Evolutionary conservation across 108 stramenopile genomes (phyloP).

Genomic region (Aurantiochytrium sp.): DNA sequence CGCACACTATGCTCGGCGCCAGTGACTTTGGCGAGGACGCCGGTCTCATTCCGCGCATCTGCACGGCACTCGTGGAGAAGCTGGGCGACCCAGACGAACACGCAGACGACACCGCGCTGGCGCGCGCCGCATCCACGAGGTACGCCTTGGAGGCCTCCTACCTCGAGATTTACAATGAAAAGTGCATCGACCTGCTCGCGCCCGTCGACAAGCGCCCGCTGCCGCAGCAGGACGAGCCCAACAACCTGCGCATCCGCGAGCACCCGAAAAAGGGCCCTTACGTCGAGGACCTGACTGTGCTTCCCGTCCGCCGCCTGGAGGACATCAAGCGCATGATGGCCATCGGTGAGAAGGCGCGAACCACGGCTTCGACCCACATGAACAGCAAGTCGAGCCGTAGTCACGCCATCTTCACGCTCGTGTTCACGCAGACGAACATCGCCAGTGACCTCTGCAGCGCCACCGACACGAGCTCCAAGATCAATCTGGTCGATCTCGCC

Average conservation of each 20-base stretch:
- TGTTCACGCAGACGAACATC: conserved; percentile 36
- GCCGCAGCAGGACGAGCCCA: conserved; percentile 26
- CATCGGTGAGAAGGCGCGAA: neutral
- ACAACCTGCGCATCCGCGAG: conserved; percentile 35
- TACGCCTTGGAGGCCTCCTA: conserved; percentile 35
- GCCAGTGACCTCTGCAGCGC: neutral
- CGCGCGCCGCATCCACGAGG: neutral
- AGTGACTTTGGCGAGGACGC: neutral
- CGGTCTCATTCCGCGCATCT: conserved; percentile 33
- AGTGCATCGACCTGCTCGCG: conserved; percentile 30
- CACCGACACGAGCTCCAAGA: neutral
- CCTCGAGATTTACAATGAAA: conserved; percentile 43
- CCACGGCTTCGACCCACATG: neutral
- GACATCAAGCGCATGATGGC: conserved; percentile 5
- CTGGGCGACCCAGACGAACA: neutral
- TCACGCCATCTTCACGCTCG: conserved; percentile 35
- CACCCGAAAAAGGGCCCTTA: conserved; percentile 34
- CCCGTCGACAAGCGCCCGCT: neutral
- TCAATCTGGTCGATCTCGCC: conserved; percentile 34
- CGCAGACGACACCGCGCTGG: neutral
- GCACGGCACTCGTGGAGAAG: neutral
- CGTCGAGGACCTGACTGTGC: conserved; percentile 44
- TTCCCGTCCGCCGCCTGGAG: conserved; percentile 41
- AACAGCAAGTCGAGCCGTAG: neutral
- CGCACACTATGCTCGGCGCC: conserved; percentile 42